Evolutionary conservation across 495 filamentous ascomycete genomes (phyloP), one percentile per base, ranked within the genome.

Genomic region (Cladorrhinum samala): DNA sequence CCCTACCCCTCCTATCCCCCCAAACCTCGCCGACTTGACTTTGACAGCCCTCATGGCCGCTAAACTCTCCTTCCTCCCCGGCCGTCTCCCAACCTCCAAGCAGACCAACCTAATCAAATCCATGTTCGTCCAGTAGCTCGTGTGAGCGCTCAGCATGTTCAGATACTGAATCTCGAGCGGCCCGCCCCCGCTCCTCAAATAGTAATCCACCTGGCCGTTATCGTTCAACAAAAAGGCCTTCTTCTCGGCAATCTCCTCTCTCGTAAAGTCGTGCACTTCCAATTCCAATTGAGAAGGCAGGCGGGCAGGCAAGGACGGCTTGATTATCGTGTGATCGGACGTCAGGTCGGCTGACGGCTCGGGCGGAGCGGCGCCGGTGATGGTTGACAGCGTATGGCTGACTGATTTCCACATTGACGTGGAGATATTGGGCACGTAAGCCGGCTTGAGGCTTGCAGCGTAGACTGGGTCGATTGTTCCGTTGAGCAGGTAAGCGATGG

Each of bases 101-200:
- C 95, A 92, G 48, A 96, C 63, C 63, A 97, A 83, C 36, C 91
- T 71, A 20, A 93, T 83, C 68, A 97, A 88, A 65, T 97, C 93
- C 52, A 78, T 76, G 57, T 85, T 82, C 9, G 79, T 79, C 93
- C 93, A 97, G 61, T 98, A 98, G 55, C 86, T 89, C 52, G 87
- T 90, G 68, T 98, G 93, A n/a, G 93, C 93, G 51, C 89, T 87
- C 53, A 98, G 69, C 92, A 98, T 98, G 57, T 94, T 96, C 3
- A 96, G 67, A 65, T 98, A 98, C 73, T 96, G 91, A 48, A 96
- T 88, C 69, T 94, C 91, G 23, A 97, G 73, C 3, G 90, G 79
- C 0, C 92, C 89, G 18, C 86, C 82, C 0, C 88, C 87, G 40
- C 87, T 87, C 40, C 81, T 81, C 2, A 98, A 69, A 54, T 82